Percentiles rank a stretch among this genome's conserved stretches.
phyloP scores from a whole-genome alignment of 495 filamentous ascomycete species.

The Hypoxylon cercidicola region DNA sequence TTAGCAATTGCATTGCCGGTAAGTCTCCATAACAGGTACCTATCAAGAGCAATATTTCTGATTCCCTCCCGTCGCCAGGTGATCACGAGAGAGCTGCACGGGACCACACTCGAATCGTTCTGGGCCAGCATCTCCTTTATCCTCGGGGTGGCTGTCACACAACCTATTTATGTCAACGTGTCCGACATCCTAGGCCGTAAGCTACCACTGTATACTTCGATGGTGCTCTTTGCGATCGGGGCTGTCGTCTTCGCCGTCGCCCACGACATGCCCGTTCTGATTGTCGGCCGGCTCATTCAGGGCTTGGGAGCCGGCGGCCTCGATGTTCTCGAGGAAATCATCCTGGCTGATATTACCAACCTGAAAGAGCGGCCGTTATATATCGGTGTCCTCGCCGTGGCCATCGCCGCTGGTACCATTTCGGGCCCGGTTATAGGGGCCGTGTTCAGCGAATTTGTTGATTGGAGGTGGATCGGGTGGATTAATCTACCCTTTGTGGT shows the following conservation, averaged over 20 bases:
- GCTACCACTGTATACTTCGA: conserved; percentile 69
- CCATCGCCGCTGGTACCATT: conserved; percentile 42
- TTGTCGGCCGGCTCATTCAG: conserved; percentile 76
- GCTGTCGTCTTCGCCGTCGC: conserved; percentile 74
- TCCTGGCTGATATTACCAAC: conserved; percentile 65
- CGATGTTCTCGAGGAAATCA: conserved; percentile 74
- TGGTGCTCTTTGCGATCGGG: conserved; percentile 68
- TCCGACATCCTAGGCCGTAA: conserved; percentile 82
- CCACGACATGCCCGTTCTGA: conserved; percentile 70
- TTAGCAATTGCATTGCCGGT: background rate
- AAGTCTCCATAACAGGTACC: too few relatives aligned
- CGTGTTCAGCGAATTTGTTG: conserved; percentile 37
- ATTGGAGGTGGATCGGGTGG: conserved; percentile 52
- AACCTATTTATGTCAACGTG: conserved; percentile 54
- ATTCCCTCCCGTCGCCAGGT: conserved; percentile 25
- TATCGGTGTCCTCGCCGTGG: conserved; percentile 41
- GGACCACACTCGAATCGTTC: conserved; percentile 65
- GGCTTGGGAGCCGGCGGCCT: conserved; percentile 80
- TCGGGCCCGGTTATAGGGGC: conserved; percentile 42
- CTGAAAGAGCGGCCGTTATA: conserved; percentile 47
- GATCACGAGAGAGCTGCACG: conserved; percentile 52
- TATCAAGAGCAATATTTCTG: background rate
- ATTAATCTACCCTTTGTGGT: conserved; percentile 44
- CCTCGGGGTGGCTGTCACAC: conserved; percentile 55
- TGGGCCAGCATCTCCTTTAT: conserved; percentile 65